Conservation (phyloP, 495 filamentous ascomycete species). For the Rhypophila decipiens region DNA sequence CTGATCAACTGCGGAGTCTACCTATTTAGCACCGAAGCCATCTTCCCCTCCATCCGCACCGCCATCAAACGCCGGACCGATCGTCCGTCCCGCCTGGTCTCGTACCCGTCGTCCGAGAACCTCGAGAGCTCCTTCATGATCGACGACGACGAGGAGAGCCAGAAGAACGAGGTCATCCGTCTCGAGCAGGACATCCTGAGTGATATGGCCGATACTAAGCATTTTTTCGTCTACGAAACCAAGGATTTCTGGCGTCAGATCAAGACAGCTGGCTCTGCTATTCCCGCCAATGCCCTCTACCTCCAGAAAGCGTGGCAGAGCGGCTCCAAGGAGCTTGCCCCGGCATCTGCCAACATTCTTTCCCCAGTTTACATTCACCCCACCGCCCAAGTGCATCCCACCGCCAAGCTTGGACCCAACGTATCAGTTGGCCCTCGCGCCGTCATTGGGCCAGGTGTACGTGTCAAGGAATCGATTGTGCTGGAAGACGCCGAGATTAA, state of each 20-base stretch:
- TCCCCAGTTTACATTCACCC: slow-evolving; percentile 97
- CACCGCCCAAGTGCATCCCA: slow-evolving; percentile 84
- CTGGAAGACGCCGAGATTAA: slow-evolving; percentile 93
- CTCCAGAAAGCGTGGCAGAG: slow-evolving; percentile 89
- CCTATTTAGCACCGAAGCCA: slow-evolving; percentile 88
- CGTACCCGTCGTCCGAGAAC: slow-evolving; percentile 93
- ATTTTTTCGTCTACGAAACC: slow-evolving; percentile 97
- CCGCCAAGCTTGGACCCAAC: slow-evolving; percentile 94
- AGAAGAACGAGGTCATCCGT: slow-evolving; percentile 82
- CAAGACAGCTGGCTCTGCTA: slow-evolving; percentile 96
- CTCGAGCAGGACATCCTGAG: slow-evolving; percentile 97
- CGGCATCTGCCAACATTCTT: slow-evolving; percentile 83
- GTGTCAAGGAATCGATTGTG: slow-evolving; percentile 94
- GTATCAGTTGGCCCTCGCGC: slow-evolving; percentile 90
- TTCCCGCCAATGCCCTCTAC: slow-evolving; percentile 96
- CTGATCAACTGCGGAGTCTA: slow-evolving; percentile 99
- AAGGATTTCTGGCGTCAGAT: slow-evolving; percentile 99
- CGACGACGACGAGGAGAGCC: slow-evolving; percentile 65
- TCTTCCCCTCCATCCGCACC: slow-evolving; percentile 91
- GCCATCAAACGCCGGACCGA: slow-evolving; percentile 95
- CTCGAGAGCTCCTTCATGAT: slow-evolving; percentile 73
- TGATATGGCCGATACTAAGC: slow-evolving; percentile 93
- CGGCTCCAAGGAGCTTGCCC: slow-evolving; percentile 72
- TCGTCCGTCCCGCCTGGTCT: slow-evolving; percentile 75
- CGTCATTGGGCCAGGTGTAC: slow-evolving; percentile 76